Conservation (phyloP, 192 early-diverging fungal genomes). For the Coemansia sp. region DNA sequence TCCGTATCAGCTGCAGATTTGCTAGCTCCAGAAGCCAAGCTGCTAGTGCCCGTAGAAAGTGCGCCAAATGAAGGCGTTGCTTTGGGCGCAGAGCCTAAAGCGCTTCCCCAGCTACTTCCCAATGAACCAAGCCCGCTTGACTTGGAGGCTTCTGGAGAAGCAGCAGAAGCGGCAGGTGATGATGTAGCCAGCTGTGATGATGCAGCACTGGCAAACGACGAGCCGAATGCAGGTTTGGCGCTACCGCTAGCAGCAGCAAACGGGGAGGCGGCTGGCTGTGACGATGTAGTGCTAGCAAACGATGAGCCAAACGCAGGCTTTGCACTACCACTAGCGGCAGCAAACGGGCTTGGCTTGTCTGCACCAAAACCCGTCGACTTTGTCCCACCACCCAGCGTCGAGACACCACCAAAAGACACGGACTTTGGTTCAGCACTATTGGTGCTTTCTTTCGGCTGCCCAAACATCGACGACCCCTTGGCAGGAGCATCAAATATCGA, state of each 20-base stretch:
- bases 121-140: not conserved
- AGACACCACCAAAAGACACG: not conserved
- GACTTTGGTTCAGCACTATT: not conserved
- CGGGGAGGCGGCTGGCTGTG: not conserved
- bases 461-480: constrained; percentile 15
- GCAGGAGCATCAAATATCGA: constrained; percentile 26
- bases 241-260: not conserved
- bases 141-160: not conserved
- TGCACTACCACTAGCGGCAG: not conserved
- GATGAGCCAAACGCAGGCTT: not conserved
- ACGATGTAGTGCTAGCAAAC: not conserved
- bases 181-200: too few relatives aligned
- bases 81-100: not conserved
- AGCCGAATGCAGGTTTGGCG: not conserved
- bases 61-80: constrained; percentile 1
- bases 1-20: too few relatives aligned
- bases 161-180: not conserved
- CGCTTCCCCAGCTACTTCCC: not conserved
- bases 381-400: not conserved
- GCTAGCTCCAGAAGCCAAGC: too few relatives aligned
- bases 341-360: not conserved
- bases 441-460: not conserved
- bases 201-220: not conserved
- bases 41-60: not conserved
- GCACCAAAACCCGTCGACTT: too few relatives aligned